These are phyloP conservation scores for Plasmodium cynomolgi DNA, from an alignment of 169 alveolate species.

Conservation along the genomic window DNA sequence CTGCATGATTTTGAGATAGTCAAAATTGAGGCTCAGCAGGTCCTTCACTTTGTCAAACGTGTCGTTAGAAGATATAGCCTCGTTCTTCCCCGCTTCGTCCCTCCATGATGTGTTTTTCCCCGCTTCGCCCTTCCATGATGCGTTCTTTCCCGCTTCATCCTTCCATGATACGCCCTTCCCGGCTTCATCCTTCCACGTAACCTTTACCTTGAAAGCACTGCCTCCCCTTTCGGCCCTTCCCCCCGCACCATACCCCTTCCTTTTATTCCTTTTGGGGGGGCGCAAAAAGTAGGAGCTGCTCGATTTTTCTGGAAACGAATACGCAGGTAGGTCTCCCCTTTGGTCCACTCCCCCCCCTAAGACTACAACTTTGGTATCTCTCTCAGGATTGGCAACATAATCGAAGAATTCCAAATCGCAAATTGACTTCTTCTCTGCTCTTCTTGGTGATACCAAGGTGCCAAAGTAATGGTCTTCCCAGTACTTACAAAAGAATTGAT, in stretches of 20 bases:
- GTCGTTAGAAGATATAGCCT: not conserved
- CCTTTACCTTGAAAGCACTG: not conserved
- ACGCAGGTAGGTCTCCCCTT: not conserved
- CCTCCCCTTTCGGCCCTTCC: not conserved
- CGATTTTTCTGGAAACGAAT: constrained; percentile 6
- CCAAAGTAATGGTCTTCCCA: constrained; percentile 40
- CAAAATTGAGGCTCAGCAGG: constrained; percentile 46
- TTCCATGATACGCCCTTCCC: not conserved
- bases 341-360: not conserved
- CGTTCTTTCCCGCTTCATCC: not conserved
- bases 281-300: constrained; percentile 7
- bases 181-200: not conserved
- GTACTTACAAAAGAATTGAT: constrained; percentile 59
- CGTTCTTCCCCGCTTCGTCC: not conserved
- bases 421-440: not conserved
- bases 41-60: constrained; percentile 31
- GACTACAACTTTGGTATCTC: not conserved
- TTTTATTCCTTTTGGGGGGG: not conserved
- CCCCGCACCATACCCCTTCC: not conserved
- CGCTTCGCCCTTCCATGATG: not conserved
- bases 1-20: constrained; percentile 50
- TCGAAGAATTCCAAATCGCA: constrained; percentile 56
- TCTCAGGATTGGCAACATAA: constrained; percentile 21
- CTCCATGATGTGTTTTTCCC: not conserved
- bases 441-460: not conserved